phyloP scores from a whole-genome alignment of 2,329 filamentous ascomycete species.

The Hypomyces rosellus region DNA sequence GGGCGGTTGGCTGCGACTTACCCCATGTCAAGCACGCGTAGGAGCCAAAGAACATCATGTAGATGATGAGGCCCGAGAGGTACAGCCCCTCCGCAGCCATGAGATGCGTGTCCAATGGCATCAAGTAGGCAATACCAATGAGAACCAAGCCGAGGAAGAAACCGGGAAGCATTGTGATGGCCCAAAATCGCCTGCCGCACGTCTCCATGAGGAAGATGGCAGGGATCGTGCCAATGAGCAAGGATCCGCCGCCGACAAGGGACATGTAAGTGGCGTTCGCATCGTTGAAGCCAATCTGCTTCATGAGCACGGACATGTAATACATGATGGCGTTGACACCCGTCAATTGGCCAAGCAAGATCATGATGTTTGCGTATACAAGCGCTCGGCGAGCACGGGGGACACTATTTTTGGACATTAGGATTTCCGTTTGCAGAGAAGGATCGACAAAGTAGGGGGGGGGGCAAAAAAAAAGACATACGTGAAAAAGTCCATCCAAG shows the following conservation, averaged over 20 bases:
- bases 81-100: conserved; percentile 53
- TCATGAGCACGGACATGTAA: conserved; percentile 64
- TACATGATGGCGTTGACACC: conserved; percentile 67
- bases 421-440: background rate
- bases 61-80: conserved; percentile 59
- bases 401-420: conserved; percentile 26
- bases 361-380: conserved; percentile 64
- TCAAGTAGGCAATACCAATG: conserved; percentile 58
- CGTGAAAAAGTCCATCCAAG: conserved; percentile 71
- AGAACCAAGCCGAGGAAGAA: conserved; percentile 65
- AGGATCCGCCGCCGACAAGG: conserved; percentile 60
- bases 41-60: conserved; percentile 63
- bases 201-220: conserved; percentile 66
- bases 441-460: too few species aligned
- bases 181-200: conserved; percentile 69
- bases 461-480: conserved; percentile 6
- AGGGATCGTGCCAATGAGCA: conserved; percentile 62
- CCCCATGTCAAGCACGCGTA: conserved; percentile 58
- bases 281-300: conserved; percentile 58
- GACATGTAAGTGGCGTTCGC: conserved; percentile 66
- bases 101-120: conserved; percentile 40
- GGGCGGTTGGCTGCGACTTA: too few species aligned
- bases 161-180: conserved; percentile 62
- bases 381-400: conserved; percentile 60
- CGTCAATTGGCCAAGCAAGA: conserved; percentile 63